These are phyloP conservation scores for Lentinula sp. DNA, from an alignment of 768 basidiomycete genomes.

Conservation along the genomic window DNA sequence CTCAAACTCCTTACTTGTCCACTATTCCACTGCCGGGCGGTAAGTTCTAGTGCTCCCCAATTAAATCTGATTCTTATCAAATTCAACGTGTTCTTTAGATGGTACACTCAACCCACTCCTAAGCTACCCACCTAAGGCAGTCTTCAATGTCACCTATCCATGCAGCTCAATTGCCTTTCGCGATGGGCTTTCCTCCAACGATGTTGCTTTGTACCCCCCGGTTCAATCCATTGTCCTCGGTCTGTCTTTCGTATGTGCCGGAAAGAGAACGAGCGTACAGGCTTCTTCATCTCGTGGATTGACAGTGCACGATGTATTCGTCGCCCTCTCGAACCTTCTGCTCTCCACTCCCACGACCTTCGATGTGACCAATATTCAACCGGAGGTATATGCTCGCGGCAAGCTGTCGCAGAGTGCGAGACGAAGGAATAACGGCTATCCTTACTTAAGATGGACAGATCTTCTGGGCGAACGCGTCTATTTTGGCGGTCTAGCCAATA, in stretches of 20 bases:
- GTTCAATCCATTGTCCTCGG: neutral
- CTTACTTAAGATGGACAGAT: neutral
- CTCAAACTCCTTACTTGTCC: neutral
- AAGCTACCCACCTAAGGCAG: neutral
- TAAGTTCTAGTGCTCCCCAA: neutral
- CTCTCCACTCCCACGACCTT: neutral
- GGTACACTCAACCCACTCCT: neutral
- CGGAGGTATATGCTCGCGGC: neutral
- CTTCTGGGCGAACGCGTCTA: neutral
- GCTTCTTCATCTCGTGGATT: neutral
- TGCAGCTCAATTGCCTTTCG: neutral
- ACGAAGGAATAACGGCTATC: neutral
- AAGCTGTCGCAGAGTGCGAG: neutral
- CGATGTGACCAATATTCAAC: neutral
- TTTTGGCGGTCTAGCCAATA: slow-evolving; percentile 1
- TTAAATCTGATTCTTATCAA: neutral
- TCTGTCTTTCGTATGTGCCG: neutral
- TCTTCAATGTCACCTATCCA: neutral
- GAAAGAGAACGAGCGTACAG: neutral
- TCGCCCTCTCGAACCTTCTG: neutral
- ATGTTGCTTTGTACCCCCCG: neutral
- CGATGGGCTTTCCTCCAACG: neutral
- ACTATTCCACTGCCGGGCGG: neutral
- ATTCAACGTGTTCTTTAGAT: neutral
- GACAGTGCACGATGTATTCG: slow-evolving; percentile 3